phyloP scores from a whole-genome alignment of 1,284 basidiomycete genomes.

The Malassezia nana region DNA sequence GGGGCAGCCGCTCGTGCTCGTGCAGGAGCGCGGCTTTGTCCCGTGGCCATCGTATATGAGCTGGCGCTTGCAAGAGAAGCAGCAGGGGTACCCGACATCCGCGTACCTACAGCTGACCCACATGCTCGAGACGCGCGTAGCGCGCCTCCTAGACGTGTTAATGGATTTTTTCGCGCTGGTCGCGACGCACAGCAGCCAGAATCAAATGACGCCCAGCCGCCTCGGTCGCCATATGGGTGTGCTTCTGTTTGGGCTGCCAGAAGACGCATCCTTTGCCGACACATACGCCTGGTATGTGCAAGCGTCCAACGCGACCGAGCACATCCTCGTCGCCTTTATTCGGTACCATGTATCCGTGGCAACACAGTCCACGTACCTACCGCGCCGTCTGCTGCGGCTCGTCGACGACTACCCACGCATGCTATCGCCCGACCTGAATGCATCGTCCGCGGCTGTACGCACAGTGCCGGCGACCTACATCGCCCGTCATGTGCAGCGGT shows the following conservation, averaged over 20 bases:
- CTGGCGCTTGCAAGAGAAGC: conserved; percentile 38
- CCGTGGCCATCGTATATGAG: conserved; percentile 35
- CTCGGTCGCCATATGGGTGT: conserved; percentile 36
- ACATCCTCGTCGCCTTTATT: conserved; percentile 43
- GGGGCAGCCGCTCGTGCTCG: conserved; percentile 22
- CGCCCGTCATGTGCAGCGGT: conserved; percentile 35
- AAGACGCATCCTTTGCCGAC: conserved; percentile 41
- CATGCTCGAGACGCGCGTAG: conserved; percentile 20
- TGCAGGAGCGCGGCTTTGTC: conserved; percentile 43
- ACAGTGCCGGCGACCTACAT: conserved; percentile 39
- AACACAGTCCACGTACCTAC: conserved; percentile 15
- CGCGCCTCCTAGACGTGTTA: conserved; percentile 29
- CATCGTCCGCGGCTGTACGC: conserved; percentile 22
- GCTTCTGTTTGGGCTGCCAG: conserved; percentile 43
- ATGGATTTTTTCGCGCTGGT: conserved; percentile 43
- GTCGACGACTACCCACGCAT: conserved; percentile 36
- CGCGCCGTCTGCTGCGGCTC: conserved; percentile 33
- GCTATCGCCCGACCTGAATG: conserved; percentile 25
- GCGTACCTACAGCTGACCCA: conserved; percentile 27
- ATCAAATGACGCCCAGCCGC: conserved; percentile 44
- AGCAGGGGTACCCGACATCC: conserved; percentile 19
- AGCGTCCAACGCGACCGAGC: conserved; percentile 42
- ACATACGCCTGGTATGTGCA: conserved; percentile 42
- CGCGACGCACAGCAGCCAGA: conserved; percentile 40
- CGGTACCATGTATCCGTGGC: conserved; percentile 26